phyloP scores from a whole-genome alignment of 345 rosid species.

The Citrus reticulata region DNA sequence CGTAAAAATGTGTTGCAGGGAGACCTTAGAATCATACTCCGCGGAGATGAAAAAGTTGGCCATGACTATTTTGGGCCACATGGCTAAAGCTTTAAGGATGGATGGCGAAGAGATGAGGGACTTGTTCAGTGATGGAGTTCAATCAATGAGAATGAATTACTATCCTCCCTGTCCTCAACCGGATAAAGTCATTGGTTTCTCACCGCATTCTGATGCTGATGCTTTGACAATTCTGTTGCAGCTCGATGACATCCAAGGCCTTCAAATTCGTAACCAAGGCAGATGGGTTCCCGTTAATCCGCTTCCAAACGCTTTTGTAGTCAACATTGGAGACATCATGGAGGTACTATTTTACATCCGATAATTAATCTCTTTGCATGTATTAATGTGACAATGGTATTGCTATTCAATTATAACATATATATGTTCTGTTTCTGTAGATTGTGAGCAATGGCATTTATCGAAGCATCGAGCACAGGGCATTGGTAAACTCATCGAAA shows the following conservation, averaged over 20 bases:
- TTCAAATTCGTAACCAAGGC: conserved; percentile 11
- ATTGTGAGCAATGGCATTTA: conserved; percentile 29
- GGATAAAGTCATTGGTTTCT: conserved; percentile 30
- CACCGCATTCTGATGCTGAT: conserved; percentile 33
- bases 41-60: conserved; percentile 33
- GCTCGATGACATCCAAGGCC: conserved; percentile 12
- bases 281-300: conserved; percentile 5
- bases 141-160: conserved; percentile 40
- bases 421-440: neutral
- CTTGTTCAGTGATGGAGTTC: conserved; percentile 27
- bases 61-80: conserved; percentile 25
- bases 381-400: neutral
- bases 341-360: conserved; percentile 8
- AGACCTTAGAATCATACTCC: conserved; percentile 41
- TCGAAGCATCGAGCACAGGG: conserved; percentile 31
- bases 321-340: conserved; percentile 19
- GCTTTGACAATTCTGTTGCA: conserved; percentile 16
- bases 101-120: conserved; percentile 41
- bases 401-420: neutral
- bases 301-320: conserved; percentile 8
- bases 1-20: conserved; percentile 27
- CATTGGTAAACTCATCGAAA: conserved; percentile 12
- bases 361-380: neutral
- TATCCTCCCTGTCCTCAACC: conserved; percentile 43
- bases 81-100: conserved; percentile 44